These are phyloP conservation scores for Xylaria sp. DNA, from an alignment of 2,329 filamentous ascomycete species.

Conservation along the genomic window DNA sequence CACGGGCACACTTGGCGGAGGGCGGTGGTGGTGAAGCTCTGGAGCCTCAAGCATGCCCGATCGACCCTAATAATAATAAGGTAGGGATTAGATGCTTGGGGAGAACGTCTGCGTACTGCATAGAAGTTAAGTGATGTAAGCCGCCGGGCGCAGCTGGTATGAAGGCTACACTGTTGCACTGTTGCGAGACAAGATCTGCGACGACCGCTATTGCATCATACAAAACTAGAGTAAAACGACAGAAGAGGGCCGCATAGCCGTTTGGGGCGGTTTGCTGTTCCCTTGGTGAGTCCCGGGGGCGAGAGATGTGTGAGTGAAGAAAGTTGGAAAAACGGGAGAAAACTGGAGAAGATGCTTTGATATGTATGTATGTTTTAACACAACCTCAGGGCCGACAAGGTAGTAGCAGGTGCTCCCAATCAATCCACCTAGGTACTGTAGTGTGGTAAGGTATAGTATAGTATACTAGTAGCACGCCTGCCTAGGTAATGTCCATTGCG, in stretches of 20 bases:
- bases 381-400: not conserved
- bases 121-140: not conserved
- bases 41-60: slow-evolving; percentile 37
- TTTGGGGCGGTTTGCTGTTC: not conserved
- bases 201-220: not conserved
- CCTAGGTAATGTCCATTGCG: no score
- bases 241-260: not conserved
- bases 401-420: no score
- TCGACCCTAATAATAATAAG: not conserved
- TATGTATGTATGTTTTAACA: slow-evolving; percentile 13
- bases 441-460: no score
- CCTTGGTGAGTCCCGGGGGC: not conserved
- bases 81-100: not conserved
- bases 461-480: no score
- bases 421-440: no score
- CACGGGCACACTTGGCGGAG: slow-evolving; percentile 34
- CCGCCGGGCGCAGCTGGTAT: not conserved
- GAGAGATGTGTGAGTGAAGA: not conserved
- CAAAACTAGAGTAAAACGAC: not conserved
- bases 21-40: slow-evolving; percentile 41
- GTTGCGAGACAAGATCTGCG: not conserved
- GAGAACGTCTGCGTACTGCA: not conserved
- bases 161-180: not conserved
- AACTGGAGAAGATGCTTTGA: slow-evolving; percentile 13
- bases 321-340: slow-evolving; percentile 9